Evolutionary conservation across 148 eudicot species (phyloP), one percentile per base, ranked within the genome.

Genomic region (Nepenthes mirabilis): DNA sequence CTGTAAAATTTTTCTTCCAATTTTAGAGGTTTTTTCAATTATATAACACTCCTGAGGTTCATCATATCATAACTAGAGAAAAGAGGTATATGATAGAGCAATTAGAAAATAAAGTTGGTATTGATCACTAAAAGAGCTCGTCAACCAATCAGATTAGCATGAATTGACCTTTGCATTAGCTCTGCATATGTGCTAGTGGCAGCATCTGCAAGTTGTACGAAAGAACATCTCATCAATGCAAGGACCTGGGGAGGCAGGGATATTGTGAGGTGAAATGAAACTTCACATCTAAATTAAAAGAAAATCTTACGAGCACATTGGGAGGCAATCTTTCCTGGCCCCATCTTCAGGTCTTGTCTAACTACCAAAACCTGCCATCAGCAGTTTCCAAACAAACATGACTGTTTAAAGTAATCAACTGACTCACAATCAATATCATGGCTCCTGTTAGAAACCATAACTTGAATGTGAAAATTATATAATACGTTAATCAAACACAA

Each of bases 331-430:
- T 88, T 88, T 68, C 97, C 96, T 32, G 82, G 37, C 67, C 94
- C 96, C 97, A 88, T 91, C 80, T 82, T 88, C 62, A 91, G 76
- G 77, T 91, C 97, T 77, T 88, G 95, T 69, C 97, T 83, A 56
- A 91, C 97, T 59, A 91, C 91, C 68, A 91, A 77, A 63, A 91
- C 95, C 97, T 91, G 79, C 12, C 51, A 56, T 33, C 1, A 56
- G 58, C 13, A 56, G 34, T 56, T 48, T 33, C 1, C 11, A 55
- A 50, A 59, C 45, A 40, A 8, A 40, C 4, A 40, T 40, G 45
- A 4, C 0, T 40, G 45, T 40, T 40, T 23, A 23, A 23, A 23
- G 23, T 23, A 23, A 40, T 4, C 45, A 3, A 40, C 45, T 40
- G 45, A 3, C 8, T 8, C 4, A 40, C 1, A 8, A 40, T 40